Percentiles rank a stretch among this genome's conserved stretches.
Conservation (phyloP, 1,139 yeast species). For the Debaryomyces nepalensis region DNA sequence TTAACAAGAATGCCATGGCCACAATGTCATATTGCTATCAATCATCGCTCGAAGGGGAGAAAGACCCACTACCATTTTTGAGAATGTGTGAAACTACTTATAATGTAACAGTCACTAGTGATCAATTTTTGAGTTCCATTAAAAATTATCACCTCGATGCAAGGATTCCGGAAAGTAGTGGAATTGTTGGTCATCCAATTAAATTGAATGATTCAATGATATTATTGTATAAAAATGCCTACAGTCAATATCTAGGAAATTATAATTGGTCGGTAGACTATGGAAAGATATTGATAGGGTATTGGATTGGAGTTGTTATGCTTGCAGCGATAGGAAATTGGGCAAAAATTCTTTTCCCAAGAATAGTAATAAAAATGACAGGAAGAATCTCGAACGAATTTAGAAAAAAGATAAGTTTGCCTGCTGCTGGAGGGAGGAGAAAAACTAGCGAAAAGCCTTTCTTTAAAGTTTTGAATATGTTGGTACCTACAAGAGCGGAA, state of each 20-base stretch:
- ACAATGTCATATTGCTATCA: conserved; percentile 45
- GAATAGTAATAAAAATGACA: conserved; percentile 21
- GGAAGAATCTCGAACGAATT: conserved; percentile 33
- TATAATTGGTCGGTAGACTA: conserved; percentile 41
- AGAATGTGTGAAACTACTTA: conserved; percentile 30
- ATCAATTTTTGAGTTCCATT: conserved; percentile 38
- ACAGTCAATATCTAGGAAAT: conserved; percentile 44
- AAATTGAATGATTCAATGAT: conserved; percentile 31
- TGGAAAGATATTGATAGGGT: conserved; percentile 35
- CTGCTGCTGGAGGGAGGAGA: conserved; percentile 31
- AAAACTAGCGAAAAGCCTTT: conserved; percentile 34
- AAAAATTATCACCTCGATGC: conserved; percentile 42
- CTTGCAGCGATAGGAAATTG: conserved; percentile 37
- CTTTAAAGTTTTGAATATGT: conserved; percentile 35
- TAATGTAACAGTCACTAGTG: conserved; percentile 33
- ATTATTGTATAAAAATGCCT: not conserved
- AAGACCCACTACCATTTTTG: conserved; percentile 28
- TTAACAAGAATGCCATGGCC: conserved; percentile 41
- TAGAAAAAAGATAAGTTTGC: conserved; percentile 30
- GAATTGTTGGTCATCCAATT: conserved; percentile 29
- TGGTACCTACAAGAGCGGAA: conserved; percentile 71
- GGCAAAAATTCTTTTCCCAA: conserved; percentile 35
- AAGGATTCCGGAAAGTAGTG: conserved; percentile 26
- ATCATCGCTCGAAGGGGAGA: conserved; percentile 27
- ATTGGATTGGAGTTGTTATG: conserved; percentile 36